Base-by-base conservation (phyloP, 305 asterid genomes). In the Striga hermonthica region DNA sequence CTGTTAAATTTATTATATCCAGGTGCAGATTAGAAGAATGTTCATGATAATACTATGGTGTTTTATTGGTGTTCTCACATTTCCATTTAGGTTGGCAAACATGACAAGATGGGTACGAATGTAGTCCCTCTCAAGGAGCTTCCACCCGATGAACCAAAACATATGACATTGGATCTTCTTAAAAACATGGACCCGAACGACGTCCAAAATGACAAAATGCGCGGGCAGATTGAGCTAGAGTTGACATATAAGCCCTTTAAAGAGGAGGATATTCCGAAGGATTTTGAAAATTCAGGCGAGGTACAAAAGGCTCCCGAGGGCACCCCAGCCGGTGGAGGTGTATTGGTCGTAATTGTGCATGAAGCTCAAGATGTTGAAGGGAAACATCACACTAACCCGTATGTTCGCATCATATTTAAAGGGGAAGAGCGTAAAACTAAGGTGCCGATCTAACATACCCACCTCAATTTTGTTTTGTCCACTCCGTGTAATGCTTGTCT, bases 331-430 rank as follows among this genome's bases (percentile, higher is more conserved):
- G 95, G 95, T 61, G 99, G 97, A 63, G 97, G 99, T 58, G 67
- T 81, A 34, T 89, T 94, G 15, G 89, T 82, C 75, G 80, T 94
- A 67, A 85, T 75, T 52, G 85, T 94, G 71, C 96, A 94, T 66
- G 96, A 84, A 88, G 99, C 97, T 73, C 85, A 85, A 78, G 97
- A 94, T 73, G 81, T 94, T 45, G 99, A 94, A 82, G 99, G 99
- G 66, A 94, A 94, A 83, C 99, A 94, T 82, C 99, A 94, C 78
- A 94, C 97, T 15, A 90, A 94, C 71, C 97, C 99, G 22, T 94
- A 88, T 69, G 97, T 72, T 36, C 90, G 95, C 56, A 71, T 94
- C 76, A 41, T 78, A 65, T 85, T 89, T 69, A 86, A 64, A 76
- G 97, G 99, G 60, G 96, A 94, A 79, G 97, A 94, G 76, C 84